Percentiles rank a stretch among this genome's conserved stretches.
Conservation (phyloP, 768 basidiomycete genomes). For the Amanita muscaria region DNA sequence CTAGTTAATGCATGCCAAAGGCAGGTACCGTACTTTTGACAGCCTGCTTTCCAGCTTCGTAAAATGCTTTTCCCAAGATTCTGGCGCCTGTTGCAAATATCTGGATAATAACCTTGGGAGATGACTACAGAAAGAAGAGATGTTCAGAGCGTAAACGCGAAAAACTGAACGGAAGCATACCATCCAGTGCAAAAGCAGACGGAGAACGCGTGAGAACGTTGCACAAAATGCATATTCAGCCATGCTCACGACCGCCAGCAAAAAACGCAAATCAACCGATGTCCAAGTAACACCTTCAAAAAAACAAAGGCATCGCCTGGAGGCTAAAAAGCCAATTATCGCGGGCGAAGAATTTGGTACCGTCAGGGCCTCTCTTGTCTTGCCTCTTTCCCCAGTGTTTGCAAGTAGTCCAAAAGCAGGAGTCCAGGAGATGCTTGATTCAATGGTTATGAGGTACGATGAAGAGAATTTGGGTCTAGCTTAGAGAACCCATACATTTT, state of each 20-base stretch:
- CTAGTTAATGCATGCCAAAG: neutral
- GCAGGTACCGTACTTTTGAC: constrained; percentile 65
- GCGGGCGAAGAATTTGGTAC: constrained; percentile 47
- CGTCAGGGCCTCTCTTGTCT: constrained; percentile 53
- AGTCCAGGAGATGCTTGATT: constrained; percentile 84
- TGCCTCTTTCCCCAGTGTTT: constrained; percentile 80
- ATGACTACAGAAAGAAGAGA: constrained; percentile 43
- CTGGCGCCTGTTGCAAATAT: constrained; percentile 69
- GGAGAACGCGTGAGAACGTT: constrained; percentile 2
- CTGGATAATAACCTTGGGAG: constrained; percentile 71
- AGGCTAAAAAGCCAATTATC: constrained; percentile 30
- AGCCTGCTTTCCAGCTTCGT: constrained; percentile 86
- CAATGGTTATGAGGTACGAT: constrained; percentile 88
- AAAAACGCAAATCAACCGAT: constrained; percentile 5
- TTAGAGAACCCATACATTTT: constrained; percentile 1
- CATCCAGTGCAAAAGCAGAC: constrained; percentile 6
- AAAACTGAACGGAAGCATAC: constrained; percentile 5
- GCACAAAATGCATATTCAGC: neutral
- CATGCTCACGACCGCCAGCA: neutral
- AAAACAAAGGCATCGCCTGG: constrained; percentile 25
- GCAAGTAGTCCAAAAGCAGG: constrained; percentile 63
- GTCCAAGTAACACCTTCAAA: constrained; percentile 18
- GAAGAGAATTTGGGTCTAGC: neutral
- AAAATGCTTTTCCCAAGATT: constrained; percentile 87
- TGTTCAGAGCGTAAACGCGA: neutral